phyloP scores from a whole-genome alignment of 352 stramenopile genomes.

The Pythium rhizo-oryzae region DNA sequence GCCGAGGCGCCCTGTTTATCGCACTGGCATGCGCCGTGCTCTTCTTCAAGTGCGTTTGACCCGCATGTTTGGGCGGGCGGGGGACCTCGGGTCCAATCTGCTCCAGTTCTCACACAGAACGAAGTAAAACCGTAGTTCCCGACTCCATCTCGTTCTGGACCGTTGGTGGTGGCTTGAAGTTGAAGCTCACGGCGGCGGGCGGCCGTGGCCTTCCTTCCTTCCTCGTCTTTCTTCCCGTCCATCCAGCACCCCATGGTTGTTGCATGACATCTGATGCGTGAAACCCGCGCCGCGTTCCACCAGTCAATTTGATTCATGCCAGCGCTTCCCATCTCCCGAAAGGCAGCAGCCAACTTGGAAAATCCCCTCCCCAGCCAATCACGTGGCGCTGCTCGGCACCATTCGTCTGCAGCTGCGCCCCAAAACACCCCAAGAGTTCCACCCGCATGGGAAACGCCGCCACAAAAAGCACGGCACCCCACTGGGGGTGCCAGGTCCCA shows the following conservation, averaged over 20 bases:
- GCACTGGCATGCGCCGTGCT: no score
- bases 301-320: slow-evolving; percentile 20
- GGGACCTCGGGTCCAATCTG: no score
- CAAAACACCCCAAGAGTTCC: no score
- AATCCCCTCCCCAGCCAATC: slow-evolving; percentile 10
- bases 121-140: no score
- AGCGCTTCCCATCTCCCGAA: slow-evolving; percentile 1
- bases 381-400: neutral
- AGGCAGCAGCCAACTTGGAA: neutral
- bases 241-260: neutral
- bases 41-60: no score
- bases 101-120: no score
- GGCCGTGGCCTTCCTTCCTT: no score
- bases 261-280: no score
- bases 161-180: slow-evolving; percentile 20
- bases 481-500: no score
- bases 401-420: slow-evolving; percentile 27
- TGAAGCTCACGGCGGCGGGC: slow-evolving; percentile 10
- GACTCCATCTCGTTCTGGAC: neutral
- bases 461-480: neutral
- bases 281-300: slow-evolving; percentile 6
- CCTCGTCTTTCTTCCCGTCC: neutral
- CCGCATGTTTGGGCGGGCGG: no score
- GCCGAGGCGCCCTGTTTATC: no score
- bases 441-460: slow-evolving; percentile 5